Base-by-base conservation (phyloP, 2,329 filamentous ascomycete species). In the Aspergillus floridensis region DNA sequence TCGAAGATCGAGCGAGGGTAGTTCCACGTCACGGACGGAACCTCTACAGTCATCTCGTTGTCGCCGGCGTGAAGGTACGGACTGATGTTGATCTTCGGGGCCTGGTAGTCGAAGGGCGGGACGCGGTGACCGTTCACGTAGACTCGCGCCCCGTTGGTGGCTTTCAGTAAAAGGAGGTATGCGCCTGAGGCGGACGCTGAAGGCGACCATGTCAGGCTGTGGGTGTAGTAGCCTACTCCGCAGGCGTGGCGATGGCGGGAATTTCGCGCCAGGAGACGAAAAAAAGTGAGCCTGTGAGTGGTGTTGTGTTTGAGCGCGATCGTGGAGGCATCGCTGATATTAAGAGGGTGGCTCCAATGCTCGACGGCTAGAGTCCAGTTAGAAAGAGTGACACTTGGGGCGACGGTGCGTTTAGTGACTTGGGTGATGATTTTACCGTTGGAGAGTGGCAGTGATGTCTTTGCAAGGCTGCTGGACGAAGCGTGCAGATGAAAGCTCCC, bases 21-120 rank as follows among this genome's bases (percentile, higher is more conserved):
- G 54, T 68, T 64, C 63, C 63, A 68, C 65, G 63, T 64, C 3
- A 62, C 60, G 0, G 62, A 65, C 1, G 66, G 65, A 11, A 67
- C 66, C 5, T 63, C 44, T 16, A 67, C 53, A 2, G 48, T 32
- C 11, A 67, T 44, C 19, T 49, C 21, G 53, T 65, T 65, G 8
- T 49, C 6, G 1, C 64, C 61, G 1, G 24, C 24, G 5, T 26
- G 41, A 8, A 66, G 53, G 41, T 65, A 67, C 0, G 58, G 26
- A 1, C 48, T 41, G 22, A 68, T 50, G 35, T 68, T 60, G 2
- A 61, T 38, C 3, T 31, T 55, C 3, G 65, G 59, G 6, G 59
- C 56, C 0, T 57, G 51, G 26, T 65, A 56, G 32, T 68, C 66
- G 16, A 69, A 50, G 4, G 57, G 41, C 29, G 57, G 58, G 14